phyloP scores from a whole-genome alignment of 495 filamentous ascomycete genomes.

The Venustampulla echinocandica region DNA sequence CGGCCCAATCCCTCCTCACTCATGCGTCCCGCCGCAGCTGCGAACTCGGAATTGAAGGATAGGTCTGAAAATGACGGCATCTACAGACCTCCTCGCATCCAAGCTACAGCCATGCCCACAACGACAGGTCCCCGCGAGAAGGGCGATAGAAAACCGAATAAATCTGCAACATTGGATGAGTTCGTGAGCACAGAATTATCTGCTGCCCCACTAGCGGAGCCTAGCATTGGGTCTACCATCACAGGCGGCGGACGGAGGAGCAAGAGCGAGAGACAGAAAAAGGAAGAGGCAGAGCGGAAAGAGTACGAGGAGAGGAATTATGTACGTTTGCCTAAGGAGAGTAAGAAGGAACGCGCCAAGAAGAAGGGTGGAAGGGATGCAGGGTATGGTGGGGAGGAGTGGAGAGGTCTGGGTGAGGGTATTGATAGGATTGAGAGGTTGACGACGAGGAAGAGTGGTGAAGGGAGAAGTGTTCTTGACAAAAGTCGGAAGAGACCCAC shows the following conservation, averaged over 20 bases:
- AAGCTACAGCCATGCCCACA: constrained; percentile 59
- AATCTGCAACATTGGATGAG: constrained; percentile 75
- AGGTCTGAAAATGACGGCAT: constrained; percentile 43
- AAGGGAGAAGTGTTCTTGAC: constrained; percentile 55
- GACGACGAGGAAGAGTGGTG: constrained; percentile 50
- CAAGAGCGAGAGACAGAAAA: constrained; percentile 60
- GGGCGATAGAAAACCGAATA: constrained; percentile 45
- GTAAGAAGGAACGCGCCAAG: constrained; percentile 64
- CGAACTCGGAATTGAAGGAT: constrained; percentile 26
- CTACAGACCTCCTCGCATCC: constrained; percentile 80
- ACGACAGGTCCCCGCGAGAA: constrained; percentile 51
- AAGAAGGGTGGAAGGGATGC: constrained; percentile 38
- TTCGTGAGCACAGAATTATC: constrained; percentile 77
- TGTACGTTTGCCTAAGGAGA: constrained; percentile 68
- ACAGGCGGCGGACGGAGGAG: constrained; percentile 58
- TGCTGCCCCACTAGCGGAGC: constrained; percentile 63
- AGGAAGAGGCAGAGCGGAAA: constrained; percentile 59
- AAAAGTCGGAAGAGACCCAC: constrained; percentile 69
- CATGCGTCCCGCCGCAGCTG: constrained; percentile 32
- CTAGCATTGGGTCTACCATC: constrained; percentile 79
- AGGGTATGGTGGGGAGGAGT: constrained; percentile 77
- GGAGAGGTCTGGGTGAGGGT: constrained; percentile 67
- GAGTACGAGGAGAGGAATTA: constrained; percentile 86
- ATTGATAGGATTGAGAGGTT: constrained; percentile 67
- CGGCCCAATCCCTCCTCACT: constrained; percentile 57